Evolutionary conservation across 306 rosid genomes (phyloP), one percentile per base, ranked within the genome.

Genomic region (Cucurbita moschata): DNA sequence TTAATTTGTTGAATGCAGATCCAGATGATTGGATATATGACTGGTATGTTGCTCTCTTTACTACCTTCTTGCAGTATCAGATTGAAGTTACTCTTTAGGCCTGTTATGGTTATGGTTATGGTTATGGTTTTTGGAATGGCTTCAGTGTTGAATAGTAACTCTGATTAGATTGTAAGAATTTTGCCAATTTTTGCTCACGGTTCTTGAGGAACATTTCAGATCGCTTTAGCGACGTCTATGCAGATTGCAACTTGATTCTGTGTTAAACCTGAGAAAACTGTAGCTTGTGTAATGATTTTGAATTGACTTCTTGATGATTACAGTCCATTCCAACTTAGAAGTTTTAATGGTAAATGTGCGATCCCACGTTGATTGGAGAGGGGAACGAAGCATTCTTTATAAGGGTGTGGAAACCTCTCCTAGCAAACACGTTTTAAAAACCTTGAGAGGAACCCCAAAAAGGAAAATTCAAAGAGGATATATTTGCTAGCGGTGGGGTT

Each of bases 1-100:
- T 95, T 70, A 95, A 86, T 88, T 87, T 95, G 92, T 89, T 95
- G 14, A 91, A 94, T 82, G 87, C 97, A 0, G 87, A 91, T 60
- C 99, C 97, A 0, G 78, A 77, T 12, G 90, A 85, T 84, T 86
- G 91, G 89, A 71, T 91, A 77, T 91, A 89, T 77, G 90, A 91
- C 76, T 94, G 99, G 99, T 94, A 91, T 79, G 81, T 18, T 71
- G 68, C 72, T 77, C 73, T 9, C n/a, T 11, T 68, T 55, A 49
- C 0, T 47, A 19, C n/a, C 21, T 23, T 14, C 13, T 16, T 49
- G 16, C 7, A 71, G 38, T 9, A 19, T 19, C 16, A 8, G 11
- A 13, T 67, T 10, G 40, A 67, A 67, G 54, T 67, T 12, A n/a
- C 21, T 16, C 9, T 44, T 11, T 43, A 66, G 72, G 50, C 35